phyloP scores from a whole-genome alignment of 164 flowering plant genomes.

The Protea cynaroides region DNA sequence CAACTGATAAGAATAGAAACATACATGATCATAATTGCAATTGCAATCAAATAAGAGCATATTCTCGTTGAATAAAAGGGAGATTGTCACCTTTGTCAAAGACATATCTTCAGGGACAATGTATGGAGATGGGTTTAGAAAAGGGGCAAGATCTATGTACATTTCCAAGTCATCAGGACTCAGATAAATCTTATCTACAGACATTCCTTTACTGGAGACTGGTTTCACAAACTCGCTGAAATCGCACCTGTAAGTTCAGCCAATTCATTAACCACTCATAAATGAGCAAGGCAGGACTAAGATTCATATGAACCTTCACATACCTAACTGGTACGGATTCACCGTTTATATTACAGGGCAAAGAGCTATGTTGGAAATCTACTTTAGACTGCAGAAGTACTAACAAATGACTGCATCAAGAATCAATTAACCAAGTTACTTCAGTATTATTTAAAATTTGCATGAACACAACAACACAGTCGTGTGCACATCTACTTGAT shows the following conservation, averaged over 20 bases:
- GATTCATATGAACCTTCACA: conserved; percentile 5
- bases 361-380: conserved; percentile 90
- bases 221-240: conserved; percentile 87
- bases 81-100: conserved; percentile 64
- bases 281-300: neutral
- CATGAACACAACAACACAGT: neutral
- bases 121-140: conserved; percentile 91
- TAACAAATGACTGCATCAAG: conserved; percentile 70
- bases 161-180: conserved; percentile 90
- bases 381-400: conserved; percentile 87
- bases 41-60: neutral
- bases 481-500: neutral
- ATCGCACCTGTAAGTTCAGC: conserved; percentile 57
- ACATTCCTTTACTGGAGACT: conserved; percentile 81
- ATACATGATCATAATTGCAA: neutral
- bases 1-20: conserved; percentile 1
- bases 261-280: conserved; percentile 7
- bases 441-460: neutral
- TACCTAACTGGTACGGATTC: conserved; percentile 63
- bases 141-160: conserved; percentile 96
- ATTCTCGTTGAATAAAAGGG: neutral
- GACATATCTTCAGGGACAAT: conserved; percentile 97
- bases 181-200: conserved; percentile 71
- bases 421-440: conserved; percentile 10
- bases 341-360: conserved; percentile 56